Base-by-base conservation (phyloP, 2,329 filamentous ascomycete genomes). In the Sporothrix schenckii region DNA sequence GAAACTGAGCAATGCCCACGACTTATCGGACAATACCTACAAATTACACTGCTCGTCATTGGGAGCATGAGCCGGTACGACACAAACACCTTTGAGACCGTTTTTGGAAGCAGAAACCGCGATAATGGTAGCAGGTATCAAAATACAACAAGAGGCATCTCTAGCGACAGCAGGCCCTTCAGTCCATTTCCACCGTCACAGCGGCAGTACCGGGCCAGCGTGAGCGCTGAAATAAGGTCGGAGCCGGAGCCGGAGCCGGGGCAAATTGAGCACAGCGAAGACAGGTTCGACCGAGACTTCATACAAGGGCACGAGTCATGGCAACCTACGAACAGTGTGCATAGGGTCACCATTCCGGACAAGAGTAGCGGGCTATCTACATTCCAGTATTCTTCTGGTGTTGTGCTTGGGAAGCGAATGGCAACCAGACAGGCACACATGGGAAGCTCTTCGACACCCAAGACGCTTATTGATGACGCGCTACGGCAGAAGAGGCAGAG, bases 171-270 rank as follows among this genome's bases (percentile, higher is more conserved):
- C 39, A 63, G 6, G 39, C 10, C 21, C 58, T 63, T 27, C 6
- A 39, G 47, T 19, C 34, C 66, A 3, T 68, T 68, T 13, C 66
- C 66, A 14, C 66, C 39, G 21, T 68, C 66, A 9, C 52, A 68
- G 21, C 21, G 66, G 14, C 52, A 30, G 11, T 44, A 56, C 52
- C 21, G 44, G 27, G 21, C 7, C 61, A 34, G 39, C 34, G 13
- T 1, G 10, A 21, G 11, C 14, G 58, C 10, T 44, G 39, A 27
- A 21, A 61, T 16, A 61, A 61, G 50, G 19, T 10, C 49, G 14
- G 27, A 34, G 24, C 13, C 30, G 50, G 21, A 34, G 34, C 41
- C 11, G 41, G 41, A 56, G 21, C 50, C 7, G 39, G 52, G n/a
- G n/a, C 13, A 14, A 27, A 16, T 27, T n/a, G 47, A 24, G 1